phyloP scores from a whole-genome alignment of 2,329 filamentous ascomycete species.

The Epichloe glyceriae region DNA sequence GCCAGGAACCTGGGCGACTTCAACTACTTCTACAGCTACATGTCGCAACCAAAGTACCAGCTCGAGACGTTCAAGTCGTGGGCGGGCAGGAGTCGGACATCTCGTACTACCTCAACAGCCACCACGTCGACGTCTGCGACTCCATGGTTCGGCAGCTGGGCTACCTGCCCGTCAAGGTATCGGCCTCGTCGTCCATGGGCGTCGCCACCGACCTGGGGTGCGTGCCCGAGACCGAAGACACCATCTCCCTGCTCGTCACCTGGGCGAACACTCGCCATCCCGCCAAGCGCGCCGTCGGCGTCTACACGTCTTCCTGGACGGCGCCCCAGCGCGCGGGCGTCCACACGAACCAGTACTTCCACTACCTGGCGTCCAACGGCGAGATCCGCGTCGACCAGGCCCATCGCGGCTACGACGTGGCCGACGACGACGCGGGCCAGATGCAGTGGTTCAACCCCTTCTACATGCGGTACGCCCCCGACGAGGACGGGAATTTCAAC shows the following conservation, averaged over 20 bases:
- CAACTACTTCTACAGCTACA: constrained; percentile 98
- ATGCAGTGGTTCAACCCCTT: constrained; percentile 88
- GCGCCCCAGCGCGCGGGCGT: constrained; percentile 85
- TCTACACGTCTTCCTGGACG: constrained; percentile 92
- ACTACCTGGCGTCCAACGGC: constrained; percentile 74
- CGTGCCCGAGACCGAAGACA: constrained; percentile 73
- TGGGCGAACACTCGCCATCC: constrained; percentile 65
- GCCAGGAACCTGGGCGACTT: constrained; percentile 75
- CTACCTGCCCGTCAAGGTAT: constrained; percentile 67
- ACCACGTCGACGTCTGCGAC: constrained; percentile 88
- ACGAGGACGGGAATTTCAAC: constrained; percentile 88
- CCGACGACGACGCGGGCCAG: constrained; percentile 59
- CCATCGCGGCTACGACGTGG: constrained; percentile 87
- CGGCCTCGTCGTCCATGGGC: constrained; percentile 64
- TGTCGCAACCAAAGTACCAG: constrained; percentile 85
- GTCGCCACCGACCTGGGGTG: constrained; percentile 71
- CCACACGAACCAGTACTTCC: constrained; percentile 96
- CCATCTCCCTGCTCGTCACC: constrained; percentile 79
- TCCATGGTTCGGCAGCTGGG: constrained; percentile 67
- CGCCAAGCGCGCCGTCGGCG: constrained; percentile 63
- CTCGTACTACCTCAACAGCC: constrained; percentile 89
- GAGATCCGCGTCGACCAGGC: constrained; percentile 88
- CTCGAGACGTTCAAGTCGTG: constrained; percentile 90
- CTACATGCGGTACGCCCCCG: constrained; percentile 88
- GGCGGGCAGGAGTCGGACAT: constrained; percentile 91